phyloP scores from a whole-genome alignment of 2,329 filamentous ascomycete species.

The Xylaria sp. region DNA sequence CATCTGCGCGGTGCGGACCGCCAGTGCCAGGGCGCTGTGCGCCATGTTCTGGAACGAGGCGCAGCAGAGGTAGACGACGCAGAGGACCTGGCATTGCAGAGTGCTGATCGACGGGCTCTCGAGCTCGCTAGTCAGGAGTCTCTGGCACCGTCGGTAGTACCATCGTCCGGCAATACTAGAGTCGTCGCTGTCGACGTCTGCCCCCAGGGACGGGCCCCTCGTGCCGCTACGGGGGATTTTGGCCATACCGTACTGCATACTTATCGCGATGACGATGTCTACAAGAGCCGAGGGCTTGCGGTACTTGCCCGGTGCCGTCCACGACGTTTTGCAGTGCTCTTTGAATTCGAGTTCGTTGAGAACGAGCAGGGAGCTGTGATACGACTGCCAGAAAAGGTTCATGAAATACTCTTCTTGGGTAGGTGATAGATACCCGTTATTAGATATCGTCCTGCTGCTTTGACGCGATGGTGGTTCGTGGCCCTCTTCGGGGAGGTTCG shows the following conservation, averaged over 20 bases:
- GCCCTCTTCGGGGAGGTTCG: slow-evolving; percentile 18
- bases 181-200: slow-evolving; percentile 35
- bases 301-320: slow-evolving; percentile 29
- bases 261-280: slow-evolving; percentile 54
- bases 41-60: slow-evolving; percentile 53
- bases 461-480: slow-evolving; percentile 19
- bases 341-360: slow-evolving; percentile 48
- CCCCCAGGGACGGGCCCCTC: slow-evolving; percentile 6
- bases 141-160: slow-evolving; percentile 51
- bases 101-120: slow-evolving; percentile 52
- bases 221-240: slow-evolving; percentile 26
- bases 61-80: slow-evolving; percentile 48
- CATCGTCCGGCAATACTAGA: slow-evolving; percentile 47
- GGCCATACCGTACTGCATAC: slow-evolving; percentile 50
- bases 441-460: slow-evolving; percentile 15
- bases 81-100: slow-evolving; percentile 51
- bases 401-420: slow-evolving; percentile 51
- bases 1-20: slow-evolving; percentile 49
- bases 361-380: slow-evolving; percentile 45
- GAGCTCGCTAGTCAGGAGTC: slow-evolving; percentile 46
- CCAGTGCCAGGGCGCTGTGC: slow-evolving; percentile 43
- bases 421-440: slow-evolving; percentile 38
- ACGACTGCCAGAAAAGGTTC: slow-evolving; percentile 50
- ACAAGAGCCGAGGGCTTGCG: slow-evolving; percentile 51
- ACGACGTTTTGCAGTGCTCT: slow-evolving; percentile 46